phyloP scores from a whole-genome alignment of 345 rosid genomes.

The Physaria fendleri region DNA sequence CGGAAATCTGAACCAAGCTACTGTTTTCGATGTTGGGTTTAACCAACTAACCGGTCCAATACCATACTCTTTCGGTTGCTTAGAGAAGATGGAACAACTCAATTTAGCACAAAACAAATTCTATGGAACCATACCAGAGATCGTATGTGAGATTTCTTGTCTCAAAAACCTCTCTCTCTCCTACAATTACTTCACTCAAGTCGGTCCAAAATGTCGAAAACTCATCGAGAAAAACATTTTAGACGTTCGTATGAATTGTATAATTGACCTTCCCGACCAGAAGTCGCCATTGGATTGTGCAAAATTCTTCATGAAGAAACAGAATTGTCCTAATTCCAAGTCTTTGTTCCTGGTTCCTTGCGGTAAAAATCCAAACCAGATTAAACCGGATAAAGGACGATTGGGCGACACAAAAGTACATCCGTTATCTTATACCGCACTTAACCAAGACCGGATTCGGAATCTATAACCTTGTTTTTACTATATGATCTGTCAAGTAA shows the following conservation, averaged over 20 bases:
- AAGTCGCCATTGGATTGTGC: constrained; percentile 48
- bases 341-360: constrained; percentile 43
- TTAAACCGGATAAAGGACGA: constrained; percentile 8
- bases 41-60: constrained; percentile 65
- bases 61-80: constrained; percentile 55
- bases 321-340: constrained; percentile 42
- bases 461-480: background rate
- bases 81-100: constrained; percentile 56
- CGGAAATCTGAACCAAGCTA: constrained; percentile 48
- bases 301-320: constrained; percentile 42
- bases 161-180: constrained; percentile 55
- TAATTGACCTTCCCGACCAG: constrained; percentile 62
- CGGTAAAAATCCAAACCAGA: constrained; percentile 18
- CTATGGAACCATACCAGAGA: constrained; percentile 65
- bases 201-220: constrained; percentile 57
- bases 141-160: constrained; percentile 40
- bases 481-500: background rate
- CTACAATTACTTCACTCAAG: constrained; percentile 52
- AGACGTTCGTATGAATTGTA: constrained; percentile 66
- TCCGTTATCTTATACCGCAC: constrained; percentile 17
- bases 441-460: constrained; percentile 13
- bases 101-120: constrained; percentile 55
- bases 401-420: background rate
- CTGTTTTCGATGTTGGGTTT: constrained; percentile 47
- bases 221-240: constrained; percentile 43